Base-by-base conservation (phyloP, 257 asterid genomes). In the Catharanthus roseus region DNA sequence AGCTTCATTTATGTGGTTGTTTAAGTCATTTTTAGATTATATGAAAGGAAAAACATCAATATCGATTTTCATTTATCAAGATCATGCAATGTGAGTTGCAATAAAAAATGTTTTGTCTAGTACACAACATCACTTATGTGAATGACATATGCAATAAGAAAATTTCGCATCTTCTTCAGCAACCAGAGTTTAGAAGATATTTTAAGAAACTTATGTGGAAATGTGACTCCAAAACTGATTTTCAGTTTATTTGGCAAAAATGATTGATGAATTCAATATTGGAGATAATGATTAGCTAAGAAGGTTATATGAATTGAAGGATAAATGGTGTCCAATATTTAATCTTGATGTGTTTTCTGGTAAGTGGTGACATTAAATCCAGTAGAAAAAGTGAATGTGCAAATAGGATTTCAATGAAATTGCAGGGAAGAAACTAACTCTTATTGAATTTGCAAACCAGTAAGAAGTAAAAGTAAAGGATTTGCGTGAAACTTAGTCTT, bases 1-100 rank as follows among this genome's bases (percentile, higher is more conserved):
- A n/a, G n/a, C n/a, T n/a, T n/a, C n/a, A n/a, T n/a, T n/a, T n/a
- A n/a, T n/a, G n/a, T n/a, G n/a, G n/a, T n/a, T n/a, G n/a, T n/a
- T n/a, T n/a, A n/a, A n/a, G n/a, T n/a, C n/a, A n/a, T 72, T 72
- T 51, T 33, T 76, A 16, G 28, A 72, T 10, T 15, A 70, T 10
- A 70, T 76, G 67, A 50, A 15, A 15, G 68, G 76, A 26, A 70
- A 63, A 29, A 8, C 15, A 64, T 72, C 72, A 1, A 24, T 6
- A 21, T 38, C 71, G 15, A 61, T 75, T 28, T 60, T 74, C 19
- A 69, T 28, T 0, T 67, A 69, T 31, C 71, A 69, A 44, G 79
- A 58, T 50, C 65, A 26, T 38, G 66, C 67, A 58, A 75, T 69
- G 28, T 18, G 24, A 8, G 54, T 42, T 21, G 69, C 54, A 3